Base-by-base conservation (phyloP, 345 rosid species). In the Melastoma malabathricum region DNA sequence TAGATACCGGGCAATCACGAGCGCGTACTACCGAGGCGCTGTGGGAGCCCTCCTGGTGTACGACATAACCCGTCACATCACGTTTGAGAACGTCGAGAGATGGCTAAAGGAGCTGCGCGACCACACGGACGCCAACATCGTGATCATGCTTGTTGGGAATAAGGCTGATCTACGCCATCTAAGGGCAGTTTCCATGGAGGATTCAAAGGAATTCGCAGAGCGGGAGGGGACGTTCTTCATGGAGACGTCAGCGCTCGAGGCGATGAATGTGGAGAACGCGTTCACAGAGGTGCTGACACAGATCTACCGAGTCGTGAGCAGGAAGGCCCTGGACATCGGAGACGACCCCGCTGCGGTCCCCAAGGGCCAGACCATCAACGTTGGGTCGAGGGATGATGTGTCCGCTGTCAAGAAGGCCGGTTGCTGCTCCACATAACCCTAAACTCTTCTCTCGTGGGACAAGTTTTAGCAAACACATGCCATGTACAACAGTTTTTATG, bases 231-330 rank as follows among this genome's bases (percentile, higher is more conserved):
- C 79, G 1, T 75, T 72, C 55, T 87, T 87, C 59, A 87, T 83
- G 87, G 96, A 87, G 68, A 87, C 96, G 9, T 87, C 96, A 0
- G 96, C 96, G 1, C 78, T 87, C 0, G 96, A 87, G 68, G 74
- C 96, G 15, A 64, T 73, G 65, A 84, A 87, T 47, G 96, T 87
- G 18, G 96, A 84, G 61, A 76, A 66, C 19, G 88, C 96, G 14
- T 87, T 84, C 68, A 87, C 90, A 0, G 90, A 87, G 66, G 94
- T 84, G 59, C 73, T 84, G 58, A 71, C 84, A 46, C 85, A 84
- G 75, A 87, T 84, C 18, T 78, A 84, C 57, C 82, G 66, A 29
- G 78, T 87, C 8, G 90, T 87, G 6, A 77, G 90, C 84, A 78
- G 70, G 71, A 87, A 84, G 48, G 79, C 96, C 50, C 94, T 84